Evolutionary conservation across 2,329 filamentous ascomycete species (phyloP).

Genomic region (Diaporthe velutina): DNA sequence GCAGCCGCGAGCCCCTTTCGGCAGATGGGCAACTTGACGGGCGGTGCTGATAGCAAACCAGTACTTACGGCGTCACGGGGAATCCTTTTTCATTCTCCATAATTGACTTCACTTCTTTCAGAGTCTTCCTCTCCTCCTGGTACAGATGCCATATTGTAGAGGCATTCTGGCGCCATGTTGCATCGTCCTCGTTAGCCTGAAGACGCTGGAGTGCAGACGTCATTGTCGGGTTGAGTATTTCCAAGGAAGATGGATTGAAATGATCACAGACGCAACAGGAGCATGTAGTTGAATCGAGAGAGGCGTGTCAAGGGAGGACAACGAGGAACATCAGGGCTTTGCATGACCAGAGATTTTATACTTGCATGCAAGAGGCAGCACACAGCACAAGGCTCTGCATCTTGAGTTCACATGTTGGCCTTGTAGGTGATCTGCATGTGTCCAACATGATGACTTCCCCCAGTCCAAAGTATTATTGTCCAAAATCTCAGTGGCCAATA

Average conservation of each 20-base stretch:
- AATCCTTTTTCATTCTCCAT: conserved; percentile 8
- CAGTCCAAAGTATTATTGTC: background rate
- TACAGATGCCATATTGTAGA: background rate
- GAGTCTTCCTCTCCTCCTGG: conserved; percentile 17
- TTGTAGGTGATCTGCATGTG: background rate
- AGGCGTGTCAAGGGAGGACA: no score
- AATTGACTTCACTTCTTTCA: conserved; percentile 7
- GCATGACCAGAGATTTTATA: background rate
- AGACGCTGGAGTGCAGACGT: background rate
- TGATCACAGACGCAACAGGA: background rate
- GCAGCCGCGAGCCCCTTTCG: background rate
- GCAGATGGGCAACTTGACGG: background rate
- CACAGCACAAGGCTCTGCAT: background rate
- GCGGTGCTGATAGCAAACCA: no score
- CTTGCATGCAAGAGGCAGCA: no score
- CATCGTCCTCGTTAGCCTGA: background rate
- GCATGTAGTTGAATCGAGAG: fast-evolving
- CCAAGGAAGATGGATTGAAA: background rate
- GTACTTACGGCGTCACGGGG: conserved; percentile 4
- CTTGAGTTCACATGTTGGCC: background rate
- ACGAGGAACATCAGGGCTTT: background rate
- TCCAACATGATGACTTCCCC: background rate
- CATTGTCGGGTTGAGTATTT: background rate
- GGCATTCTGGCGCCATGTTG: background rate
- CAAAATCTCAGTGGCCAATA: background rate